A percentile compares a stretch with the other conserved stretches of the same genome.
Conservation (phyloP, 2,329 filamentous ascomycete genomes). For the Davidsoniella australis region DNA sequence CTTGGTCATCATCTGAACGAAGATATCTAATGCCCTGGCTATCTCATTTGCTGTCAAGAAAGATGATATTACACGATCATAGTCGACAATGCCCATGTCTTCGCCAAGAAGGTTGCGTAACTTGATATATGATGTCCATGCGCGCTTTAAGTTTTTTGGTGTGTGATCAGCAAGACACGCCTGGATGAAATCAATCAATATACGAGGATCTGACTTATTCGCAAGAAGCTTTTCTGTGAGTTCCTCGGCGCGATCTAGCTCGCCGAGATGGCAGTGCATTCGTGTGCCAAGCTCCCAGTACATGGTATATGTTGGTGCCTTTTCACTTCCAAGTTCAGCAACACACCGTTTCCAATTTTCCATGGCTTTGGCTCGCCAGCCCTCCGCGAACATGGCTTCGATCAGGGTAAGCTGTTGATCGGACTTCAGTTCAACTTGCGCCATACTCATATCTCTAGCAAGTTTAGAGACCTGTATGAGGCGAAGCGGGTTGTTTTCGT, state of each 20-base stretch:
- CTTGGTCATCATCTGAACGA: constrained; percentile 77
- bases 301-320: constrained; percentile 28
- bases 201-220: constrained; percentile 32
- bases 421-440: constrained; percentile 35
- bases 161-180: constrained; percentile 40
- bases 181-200: constrained; percentile 52
- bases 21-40: constrained; percentile 55
- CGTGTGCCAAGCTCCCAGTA: constrained; percentile 51
- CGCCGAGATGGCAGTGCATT: constrained; percentile 41
- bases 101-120: constrained; percentile 43
- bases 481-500: constrained; percentile 33
- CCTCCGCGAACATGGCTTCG: constrained; percentile 48
- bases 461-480: constrained; percentile 45
- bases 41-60: constrained; percentile 51
- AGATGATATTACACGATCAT: constrained; percentile 54
- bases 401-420: constrained; percentile 49
- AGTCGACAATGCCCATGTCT: constrained; percentile 53
- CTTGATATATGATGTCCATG: constrained; percentile 50
- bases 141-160: constrained; percentile 30
- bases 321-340: constrained; percentile 29
- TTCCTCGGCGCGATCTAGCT: constrained; percentile 40
- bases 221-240: constrained; percentile 37
- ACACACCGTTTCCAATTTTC: constrained; percentile 46
- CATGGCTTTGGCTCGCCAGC: constrained; percentile 41
- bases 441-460: constrained; percentile 46